These are phyloP conservation scores for Acanthamoeba triangularis DNA, from an alignment of 208 protist genomes.

Conservation along the genomic window DNA sequence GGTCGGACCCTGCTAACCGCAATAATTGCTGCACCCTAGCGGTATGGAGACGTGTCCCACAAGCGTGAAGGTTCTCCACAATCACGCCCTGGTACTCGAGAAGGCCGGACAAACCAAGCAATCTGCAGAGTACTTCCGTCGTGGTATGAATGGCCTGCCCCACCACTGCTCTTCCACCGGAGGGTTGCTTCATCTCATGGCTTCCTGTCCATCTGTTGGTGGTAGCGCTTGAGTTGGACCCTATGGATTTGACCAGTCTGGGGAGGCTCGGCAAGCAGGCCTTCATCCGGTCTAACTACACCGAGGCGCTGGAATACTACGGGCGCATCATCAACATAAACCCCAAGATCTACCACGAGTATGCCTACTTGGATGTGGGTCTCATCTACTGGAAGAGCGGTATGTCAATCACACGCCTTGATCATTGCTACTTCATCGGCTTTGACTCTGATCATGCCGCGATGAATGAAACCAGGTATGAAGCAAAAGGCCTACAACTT, in stretches of 20 bases:
- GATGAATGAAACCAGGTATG: neutral
- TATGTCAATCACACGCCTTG: neutral
- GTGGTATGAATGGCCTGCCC: neutral
- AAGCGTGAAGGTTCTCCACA: constrained; percentile 10
- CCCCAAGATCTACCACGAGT: constrained; percentile 24
- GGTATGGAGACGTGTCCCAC: constrained; percentile 21
- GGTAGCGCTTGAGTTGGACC: neutral
- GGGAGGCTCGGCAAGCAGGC: neutral
- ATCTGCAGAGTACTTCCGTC: neutral
- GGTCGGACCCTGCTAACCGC: too few species aligned
- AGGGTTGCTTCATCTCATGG: neutral
- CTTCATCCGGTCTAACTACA: neutral
- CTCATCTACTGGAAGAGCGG: constrained; percentile 38
- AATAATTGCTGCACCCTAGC: neutral
- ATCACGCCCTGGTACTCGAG: neutral
- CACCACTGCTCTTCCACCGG: neutral
- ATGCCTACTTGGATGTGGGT: constrained; percentile 64
- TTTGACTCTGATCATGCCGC: neutral
- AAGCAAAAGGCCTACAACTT: constrained; percentile 55
- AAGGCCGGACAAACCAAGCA: neutral
- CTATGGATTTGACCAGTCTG: neutral
- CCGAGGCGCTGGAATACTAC: constrained; percentile 39
- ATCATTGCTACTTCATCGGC: neutral
- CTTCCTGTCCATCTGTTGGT: neutral
- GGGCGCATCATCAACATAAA: neutral